Evolutionary conservation across 2,329 filamentous ascomycete species (phyloP).

Genomic region (Leptographium procerum): DNA sequence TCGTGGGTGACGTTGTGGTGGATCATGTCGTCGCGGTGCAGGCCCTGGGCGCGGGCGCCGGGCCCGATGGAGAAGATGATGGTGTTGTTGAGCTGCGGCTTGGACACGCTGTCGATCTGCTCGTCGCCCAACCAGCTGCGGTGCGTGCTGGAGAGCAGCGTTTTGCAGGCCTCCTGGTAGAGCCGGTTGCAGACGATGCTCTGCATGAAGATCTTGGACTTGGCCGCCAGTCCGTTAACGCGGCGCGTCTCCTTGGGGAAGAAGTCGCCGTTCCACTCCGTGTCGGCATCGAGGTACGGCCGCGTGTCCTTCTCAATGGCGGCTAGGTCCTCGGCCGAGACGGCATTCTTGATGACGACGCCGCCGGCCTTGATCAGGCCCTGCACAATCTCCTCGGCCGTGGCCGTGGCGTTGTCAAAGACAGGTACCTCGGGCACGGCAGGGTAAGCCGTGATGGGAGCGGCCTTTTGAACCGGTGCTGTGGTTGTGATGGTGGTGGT

Average conservation of each 20-base stretch:
- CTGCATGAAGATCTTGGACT: conserved; percentile 1
- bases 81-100: conserved; percentile 19
- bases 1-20: conserved; percentile 14
- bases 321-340: not conserved
- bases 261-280: not conserved
- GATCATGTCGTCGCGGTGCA: conserved; percentile 18
- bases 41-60: conserved; percentile 11
- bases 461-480: too few relatives aligned
- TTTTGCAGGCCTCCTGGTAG: not conserved
- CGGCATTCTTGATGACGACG: not conserved
- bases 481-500: too few relatives aligned
- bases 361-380: not conserved
- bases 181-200: conserved; percentile 1
- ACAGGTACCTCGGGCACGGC: not conserved
- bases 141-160: conserved; percentile 1
- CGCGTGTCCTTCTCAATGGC: not conserved
- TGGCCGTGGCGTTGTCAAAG: not conserved
- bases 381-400: not conserved
- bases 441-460: not conserved
- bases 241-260: conserved; percentile 3
- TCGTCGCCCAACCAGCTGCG: conserved; percentile 2
- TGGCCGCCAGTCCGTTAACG: conserved; percentile 1
- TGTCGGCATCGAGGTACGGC: not conserved
- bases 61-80: conserved; percentile 17
- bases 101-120: not conserved